phyloP scores from a whole-genome alignment of 192 early-diverging fungal species.

The Dissophora ornata region DNA sequence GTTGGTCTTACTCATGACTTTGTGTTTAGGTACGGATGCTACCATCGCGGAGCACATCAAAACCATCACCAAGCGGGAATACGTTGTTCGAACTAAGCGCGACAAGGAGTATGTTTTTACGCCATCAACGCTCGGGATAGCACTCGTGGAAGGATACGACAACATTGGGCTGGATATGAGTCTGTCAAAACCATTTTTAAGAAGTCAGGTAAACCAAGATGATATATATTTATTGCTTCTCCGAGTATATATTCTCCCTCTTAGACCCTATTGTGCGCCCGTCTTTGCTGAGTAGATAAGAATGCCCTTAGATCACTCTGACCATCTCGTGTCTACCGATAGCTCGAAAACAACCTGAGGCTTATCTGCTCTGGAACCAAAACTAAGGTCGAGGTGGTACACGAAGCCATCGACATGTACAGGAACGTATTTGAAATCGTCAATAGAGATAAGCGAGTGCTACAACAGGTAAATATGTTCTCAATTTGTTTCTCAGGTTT shows the following conservation, averaged over 20 bases:
- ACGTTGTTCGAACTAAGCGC: constrained; percentile 72
- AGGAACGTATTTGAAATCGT: constrained; percentile 72
- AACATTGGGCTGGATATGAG: constrained; percentile 87
- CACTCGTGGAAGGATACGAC: constrained; percentile 88
- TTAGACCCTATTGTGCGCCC: too few relatives aligned
- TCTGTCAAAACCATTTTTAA: constrained; percentile 89
- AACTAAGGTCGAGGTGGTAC: constrained; percentile 74
- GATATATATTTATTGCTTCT: not conserved
- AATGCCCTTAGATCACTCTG: too few relatives aligned
- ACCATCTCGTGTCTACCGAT: too few relatives aligned
- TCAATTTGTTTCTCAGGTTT: too few relatives aligned
- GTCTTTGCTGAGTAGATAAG: too few relatives aligned
- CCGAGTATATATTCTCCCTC: too few relatives aligned
- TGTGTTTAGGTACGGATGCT: constrained; percentile 86
- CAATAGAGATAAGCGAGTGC: constrained; percentile 57
- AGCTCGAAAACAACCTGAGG: constrained; percentile 85
- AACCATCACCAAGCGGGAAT: constrained; percentile 89
- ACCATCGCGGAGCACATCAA: constrained; percentile 97
- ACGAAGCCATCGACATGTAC: constrained; percentile 77
- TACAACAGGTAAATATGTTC: constrained; percentile 51
- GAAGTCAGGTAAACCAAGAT: constrained; percentile 68
- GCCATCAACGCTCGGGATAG: constrained; percentile 90
- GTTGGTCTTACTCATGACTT: too few relatives aligned
- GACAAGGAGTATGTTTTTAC: constrained; percentile 62
- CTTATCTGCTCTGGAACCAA: constrained; percentile 76